Evolutionary conservation across 148 eudicot species (phyloP), one percentile per base, ranked within the genome.

Genomic region (Vaccinium darrowii): DNA sequence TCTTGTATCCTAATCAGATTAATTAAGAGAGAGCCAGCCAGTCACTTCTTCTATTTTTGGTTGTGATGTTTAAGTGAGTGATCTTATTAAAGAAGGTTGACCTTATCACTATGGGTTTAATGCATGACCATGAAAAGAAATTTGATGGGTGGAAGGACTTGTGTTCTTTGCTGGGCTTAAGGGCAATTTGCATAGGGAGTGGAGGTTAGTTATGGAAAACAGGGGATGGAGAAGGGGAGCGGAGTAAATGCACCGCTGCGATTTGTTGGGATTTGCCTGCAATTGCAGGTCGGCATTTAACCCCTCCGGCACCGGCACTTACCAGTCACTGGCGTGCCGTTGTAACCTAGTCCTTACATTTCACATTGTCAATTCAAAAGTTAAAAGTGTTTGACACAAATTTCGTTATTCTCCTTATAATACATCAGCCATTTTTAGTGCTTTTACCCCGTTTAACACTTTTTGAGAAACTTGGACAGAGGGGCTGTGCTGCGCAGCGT

Each of bases 171-270:
- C 27, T 5, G 25, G 69, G 69, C 21, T 6, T 11, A n/a, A 62
- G 10, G 25, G 69, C 25, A 62, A 62, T 6, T 62, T 19, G 69
- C 27, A 18, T 11, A 19, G 23, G 25, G 36, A 65, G 72, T n/a
- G 72, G 72, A 65, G 72, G 72, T 23, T 25, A 65, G 33, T 65
- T 6, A 11, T 23, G 72, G 72, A 65, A 65, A 65, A 9, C 4
- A 5, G 25, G 27, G 71, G 2, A 4, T 21, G 71, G 27, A 19
- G n/a, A 63, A 63, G 7, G 13, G 19, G 10, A 74, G 6, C 1
- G 33, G 18, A 80, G 69, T 54, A 33, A 80, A 80, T 78, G 81
- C 63, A 52, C 81, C 62, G 81, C 60, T 78, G 81, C n/a, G 57
- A 51, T 49, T 47, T 19, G 57, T 4, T n/a, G 57, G 25, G 7